phyloP scores from a whole-genome alignment of 1,284 basidiomycete species.

The Fomitopsis schrenkii region DNA sequence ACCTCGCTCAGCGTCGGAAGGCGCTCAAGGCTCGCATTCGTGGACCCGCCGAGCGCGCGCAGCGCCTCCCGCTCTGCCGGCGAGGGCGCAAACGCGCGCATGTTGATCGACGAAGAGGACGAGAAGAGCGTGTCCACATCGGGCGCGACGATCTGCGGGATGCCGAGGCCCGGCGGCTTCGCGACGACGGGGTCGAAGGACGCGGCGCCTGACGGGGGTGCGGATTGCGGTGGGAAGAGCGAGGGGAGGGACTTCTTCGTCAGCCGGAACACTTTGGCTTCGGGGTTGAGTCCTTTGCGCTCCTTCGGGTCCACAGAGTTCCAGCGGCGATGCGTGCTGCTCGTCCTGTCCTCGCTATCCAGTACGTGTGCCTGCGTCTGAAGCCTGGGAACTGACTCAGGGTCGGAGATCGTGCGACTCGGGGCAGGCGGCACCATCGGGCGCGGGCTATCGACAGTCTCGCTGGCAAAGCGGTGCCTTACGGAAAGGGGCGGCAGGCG shows the following conservation, averaged over 20 bases:
- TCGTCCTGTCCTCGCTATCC: constrained; percentile 14
- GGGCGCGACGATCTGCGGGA: constrained; percentile 37
- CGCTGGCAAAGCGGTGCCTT: constrained; percentile 24
- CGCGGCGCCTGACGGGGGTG: not conserved
- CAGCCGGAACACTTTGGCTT: constrained; percentile 78
- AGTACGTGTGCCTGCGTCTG: constrained; percentile 6
- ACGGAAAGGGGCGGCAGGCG: constrained; percentile 26
- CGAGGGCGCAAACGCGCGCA: constrained; percentile 79
- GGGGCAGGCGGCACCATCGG: constrained; percentile 26
- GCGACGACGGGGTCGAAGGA: constrained; percentile 8
- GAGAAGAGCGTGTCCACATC: constrained; percentile 44
- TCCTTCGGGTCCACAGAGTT: constrained; percentile 38
- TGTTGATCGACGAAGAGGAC: constrained; percentile 25
- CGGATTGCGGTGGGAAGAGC: constrained; percentile 9
- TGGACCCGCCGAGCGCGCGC: constrained; percentile 61
- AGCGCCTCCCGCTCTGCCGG: constrained; percentile 77
- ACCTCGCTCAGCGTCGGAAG: constrained; percentile 71
- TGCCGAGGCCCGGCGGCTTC: constrained; percentile 14
- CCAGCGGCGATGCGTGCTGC: constrained; percentile 41
- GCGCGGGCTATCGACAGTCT: constrained; percentile 32
- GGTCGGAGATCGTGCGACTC: constrained; percentile 38
- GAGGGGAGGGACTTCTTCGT: constrained; percentile 22
- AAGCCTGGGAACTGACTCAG: constrained; percentile 18
- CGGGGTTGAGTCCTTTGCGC: constrained; percentile 74
- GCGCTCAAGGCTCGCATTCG: constrained; percentile 68